These are phyloP conservation scores for Chrysoporthe puriensis DNA, from an alignment of 2,329 filamentous ascomycete genomes.

Conservation along the genomic window DNA sequence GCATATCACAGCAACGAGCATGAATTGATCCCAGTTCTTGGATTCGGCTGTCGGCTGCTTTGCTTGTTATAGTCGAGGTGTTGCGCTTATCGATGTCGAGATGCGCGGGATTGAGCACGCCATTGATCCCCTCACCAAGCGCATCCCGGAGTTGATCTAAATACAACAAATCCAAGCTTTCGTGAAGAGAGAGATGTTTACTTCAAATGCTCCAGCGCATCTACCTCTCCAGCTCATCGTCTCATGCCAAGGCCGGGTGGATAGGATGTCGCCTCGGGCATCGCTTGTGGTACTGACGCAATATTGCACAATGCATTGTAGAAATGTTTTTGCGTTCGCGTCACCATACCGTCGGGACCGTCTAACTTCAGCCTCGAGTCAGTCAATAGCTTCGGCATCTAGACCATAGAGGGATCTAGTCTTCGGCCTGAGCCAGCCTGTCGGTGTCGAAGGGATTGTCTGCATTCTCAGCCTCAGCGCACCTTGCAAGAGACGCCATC, in stretches of 20 bases:
- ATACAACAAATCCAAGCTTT: background rate
- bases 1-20: background rate
- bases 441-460: background rate
- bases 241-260: conserved; percentile 19
- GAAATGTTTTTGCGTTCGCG: background rate
- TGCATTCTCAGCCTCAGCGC: background rate
- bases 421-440: background rate
- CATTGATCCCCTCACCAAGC: conserved; percentile 12
- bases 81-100: conserved; percentile 27
- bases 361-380: background rate
- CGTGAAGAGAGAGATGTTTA: background rate
- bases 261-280: conserved; percentile 16
- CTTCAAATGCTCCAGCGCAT: background rate
- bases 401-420: background rate
- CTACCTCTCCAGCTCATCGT: background rate
- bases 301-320: conserved; percentile 26
- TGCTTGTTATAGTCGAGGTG: conserved; percentile 3
- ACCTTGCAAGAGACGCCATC: background rate
- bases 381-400: background rate
- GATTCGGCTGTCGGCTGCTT: conserved; percentile 13
- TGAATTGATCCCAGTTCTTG: background rate
- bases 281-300: conserved; percentile 19
- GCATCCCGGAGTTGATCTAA: background rate
- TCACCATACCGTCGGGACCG: background rate
- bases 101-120: conserved; percentile 25